These are phyloP conservation scores for Gigaspora rosea DNA, from an alignment of 192 early-diverging fungal genomes.

Conservation along the genomic window DNA sequence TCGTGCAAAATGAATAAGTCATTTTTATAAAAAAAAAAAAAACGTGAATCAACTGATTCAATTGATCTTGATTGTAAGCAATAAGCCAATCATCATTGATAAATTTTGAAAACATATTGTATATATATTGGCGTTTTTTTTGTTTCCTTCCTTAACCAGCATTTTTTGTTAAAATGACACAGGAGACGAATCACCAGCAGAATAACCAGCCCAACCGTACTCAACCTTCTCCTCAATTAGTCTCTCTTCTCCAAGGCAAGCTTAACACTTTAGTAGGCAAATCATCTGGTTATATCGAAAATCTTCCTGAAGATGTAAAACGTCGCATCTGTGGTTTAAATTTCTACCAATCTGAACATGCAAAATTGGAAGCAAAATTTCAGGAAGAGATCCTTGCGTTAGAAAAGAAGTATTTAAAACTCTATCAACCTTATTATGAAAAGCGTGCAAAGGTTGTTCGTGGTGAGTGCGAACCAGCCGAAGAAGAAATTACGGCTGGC, in stretches of 20 bases:
- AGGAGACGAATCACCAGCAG: too few relatives aligned
- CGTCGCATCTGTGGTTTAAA: slow-evolving; percentile 85
- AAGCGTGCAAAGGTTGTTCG: slow-evolving; percentile 79
- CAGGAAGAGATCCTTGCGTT: slow-evolving; percentile 90
- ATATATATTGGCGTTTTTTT: too few relatives aligned
- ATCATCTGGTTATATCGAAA: slow-evolving; percentile 70
- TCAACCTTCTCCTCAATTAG: slow-evolving; percentile 16
- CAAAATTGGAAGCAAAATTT: slow-evolving; percentile 84
- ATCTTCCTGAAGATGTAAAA: slow-evolving; percentile 76
- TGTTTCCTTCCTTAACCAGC: too few relatives aligned
- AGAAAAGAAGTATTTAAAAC: slow-evolving; percentile 92
- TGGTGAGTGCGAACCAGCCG: slow-evolving; percentile 89
- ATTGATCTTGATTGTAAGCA: too few relatives aligned
- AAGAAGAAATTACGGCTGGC: slow-evolving; percentile 72
- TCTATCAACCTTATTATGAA: slow-evolving; percentile 89
- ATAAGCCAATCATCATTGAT: too few relatives aligned
- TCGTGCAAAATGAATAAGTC: too few relatives aligned
- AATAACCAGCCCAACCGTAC: too few relatives aligned
- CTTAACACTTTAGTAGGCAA: slow-evolving; percentile 80
- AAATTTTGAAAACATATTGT: too few relatives aligned
- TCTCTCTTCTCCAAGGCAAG: slow-evolving; percentile 69
- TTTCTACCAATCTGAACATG: slow-evolving; percentile 86
- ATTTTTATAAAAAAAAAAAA: too few relatives aligned
- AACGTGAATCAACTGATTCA: too few relatives aligned
- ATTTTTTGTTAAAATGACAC: too few relatives aligned